Percentiles rank a stretch among this genome's conserved stretches.
Conservation (phyloP, 768 basidiomycete species). For the Ramaria sp. region DNA sequence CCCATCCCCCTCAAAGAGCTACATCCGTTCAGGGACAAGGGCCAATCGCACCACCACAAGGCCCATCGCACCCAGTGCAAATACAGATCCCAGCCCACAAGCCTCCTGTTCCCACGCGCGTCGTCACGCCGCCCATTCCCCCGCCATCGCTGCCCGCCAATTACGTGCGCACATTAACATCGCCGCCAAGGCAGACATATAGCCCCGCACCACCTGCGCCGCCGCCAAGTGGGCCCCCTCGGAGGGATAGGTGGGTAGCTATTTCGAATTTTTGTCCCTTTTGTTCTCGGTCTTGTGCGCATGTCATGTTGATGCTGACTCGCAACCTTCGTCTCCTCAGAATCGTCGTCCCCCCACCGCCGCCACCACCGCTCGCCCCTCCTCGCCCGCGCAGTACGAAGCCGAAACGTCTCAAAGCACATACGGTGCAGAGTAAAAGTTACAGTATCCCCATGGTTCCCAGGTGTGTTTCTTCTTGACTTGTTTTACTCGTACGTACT, state of each 20-base stretch:
- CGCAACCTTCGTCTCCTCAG: not conserved
- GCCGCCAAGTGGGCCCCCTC: conserved; percentile 6
- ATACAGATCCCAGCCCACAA: not conserved
- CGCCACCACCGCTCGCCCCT: conserved; percentile 2
- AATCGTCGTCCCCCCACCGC: not conserved
- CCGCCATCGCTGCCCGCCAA: conserved; percentile 1
- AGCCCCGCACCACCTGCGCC: conserved; percentile 7
- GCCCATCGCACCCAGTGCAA: not conserved
- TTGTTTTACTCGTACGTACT: not conserved
- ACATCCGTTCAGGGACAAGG: too few species aligned
- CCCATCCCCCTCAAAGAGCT: too few species aligned
- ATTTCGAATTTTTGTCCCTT: not conserved
- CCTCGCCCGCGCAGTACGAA: conserved; percentile 30
- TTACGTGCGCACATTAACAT: not conserved
- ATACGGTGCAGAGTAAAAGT: conserved; percentile 69
- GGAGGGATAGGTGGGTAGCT: conserved; percentile 4
- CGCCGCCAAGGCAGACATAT: not conserved
- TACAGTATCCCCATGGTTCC: conserved; percentile 73
- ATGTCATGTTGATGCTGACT: not conserved
- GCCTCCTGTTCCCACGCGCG: not conserved
- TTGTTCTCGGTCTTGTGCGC: not conserved
- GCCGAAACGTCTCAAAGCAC: conserved; percentile 70
- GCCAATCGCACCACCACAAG: not conserved
- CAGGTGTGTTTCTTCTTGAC: conserved; percentile 35
- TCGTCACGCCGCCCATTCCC: not conserved